Base-by-base conservation (phyloP, 805 yeast species). In the Yueomyces sp. region DNA sequence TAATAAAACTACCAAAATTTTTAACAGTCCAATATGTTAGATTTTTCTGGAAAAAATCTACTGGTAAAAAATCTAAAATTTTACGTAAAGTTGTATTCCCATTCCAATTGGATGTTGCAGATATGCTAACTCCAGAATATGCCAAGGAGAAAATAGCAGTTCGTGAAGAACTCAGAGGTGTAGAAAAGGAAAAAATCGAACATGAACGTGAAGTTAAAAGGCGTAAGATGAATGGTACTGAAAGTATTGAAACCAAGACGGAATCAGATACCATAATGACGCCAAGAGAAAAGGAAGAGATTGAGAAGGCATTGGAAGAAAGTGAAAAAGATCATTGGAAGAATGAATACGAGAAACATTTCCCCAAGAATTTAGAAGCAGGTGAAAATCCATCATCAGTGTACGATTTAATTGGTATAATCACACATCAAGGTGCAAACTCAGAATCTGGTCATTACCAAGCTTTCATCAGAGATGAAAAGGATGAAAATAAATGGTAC, bases 381-480 rank as follows among this genome's bases (percentile, higher is more conserved):
- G 85, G 88, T 26, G 86, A 83, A 55, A 87, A 90, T 57, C 90
- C 94, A 4, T 79, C 94, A 0, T 85, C 92, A 1, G 75, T 92
- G 36, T 92, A 92, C 58, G 87, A 86, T 50, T 73, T 92, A 50
- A 67, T 70, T 36, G 86, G 94, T 2, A 76, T 92, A 28, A 77
- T 92, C 47, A 86, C 97, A 1, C 99, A 92, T 65, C 83, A 81
- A 57, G 99, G 99, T 41, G 79, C 95, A 5, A 79, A 88, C 39
- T 96, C 97, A 0, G 97, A 92, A 61, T 82, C 95, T 30, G 99
- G 99, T 19, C 99, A 92, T 64, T 92, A 92, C 64, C 96, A 88
- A 65, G 79, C 90, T 30, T 92, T 85, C 65, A 80, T 83, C 12
- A 79, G 75, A 54, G 92, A 88, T 61, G 76, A 70, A 33, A 64